Evolutionary conservation across 352 stramenopile species (phyloP).

Genomic region (Phytophthora meadii): DNA sequence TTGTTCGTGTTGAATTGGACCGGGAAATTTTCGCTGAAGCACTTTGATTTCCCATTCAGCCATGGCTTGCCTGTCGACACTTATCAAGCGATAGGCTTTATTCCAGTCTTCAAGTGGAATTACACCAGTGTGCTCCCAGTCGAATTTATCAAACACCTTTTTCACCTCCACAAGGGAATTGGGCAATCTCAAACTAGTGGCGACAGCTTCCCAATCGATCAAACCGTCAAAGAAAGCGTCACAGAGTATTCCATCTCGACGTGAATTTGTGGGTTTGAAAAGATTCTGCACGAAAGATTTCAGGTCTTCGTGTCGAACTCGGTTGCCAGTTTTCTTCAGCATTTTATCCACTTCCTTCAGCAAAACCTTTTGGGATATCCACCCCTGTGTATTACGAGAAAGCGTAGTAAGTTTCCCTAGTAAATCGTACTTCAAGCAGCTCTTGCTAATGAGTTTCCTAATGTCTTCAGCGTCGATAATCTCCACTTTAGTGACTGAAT

Average conservation of each 20-base stretch:
- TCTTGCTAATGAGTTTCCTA: constrained; percentile 19
- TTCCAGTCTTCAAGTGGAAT: constrained; percentile 55
- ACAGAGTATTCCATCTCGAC: constrained; percentile 29
- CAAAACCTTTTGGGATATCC: constrained; percentile 16
- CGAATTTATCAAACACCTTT: constrained; percentile 52
- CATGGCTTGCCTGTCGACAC: constrained; percentile 15
- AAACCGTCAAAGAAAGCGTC: constrained; percentile 52
- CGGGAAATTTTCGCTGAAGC: constrained; percentile 45
- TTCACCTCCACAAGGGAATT: constrained; percentile 55
- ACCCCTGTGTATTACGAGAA: constrained; percentile 11
- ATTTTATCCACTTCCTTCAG: constrained; percentile 31
- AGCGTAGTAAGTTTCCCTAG: constrained; percentile 17
- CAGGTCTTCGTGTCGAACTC: constrained; percentile 11
- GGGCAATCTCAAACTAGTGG: constrained; percentile 34
- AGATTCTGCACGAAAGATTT: constrained; percentile 9
- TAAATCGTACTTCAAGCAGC: constrained; percentile 41
- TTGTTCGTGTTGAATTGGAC: neutral
- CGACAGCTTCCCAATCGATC: constrained; percentile 52
- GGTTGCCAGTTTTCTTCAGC: constrained; percentile 21
- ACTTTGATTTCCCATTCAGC: constrained; percentile 52
- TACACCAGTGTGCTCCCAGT: constrained; percentile 46
- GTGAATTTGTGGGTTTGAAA: neutral
- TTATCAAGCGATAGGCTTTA: constrained; percentile 51
- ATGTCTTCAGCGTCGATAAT: constrained; percentile 6
- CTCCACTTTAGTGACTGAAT: neutral